phyloP scores from a whole-genome alignment of 2,329 filamentous ascomycete genomes.

The Lasiodiplodia gonubiensis region DNA sequence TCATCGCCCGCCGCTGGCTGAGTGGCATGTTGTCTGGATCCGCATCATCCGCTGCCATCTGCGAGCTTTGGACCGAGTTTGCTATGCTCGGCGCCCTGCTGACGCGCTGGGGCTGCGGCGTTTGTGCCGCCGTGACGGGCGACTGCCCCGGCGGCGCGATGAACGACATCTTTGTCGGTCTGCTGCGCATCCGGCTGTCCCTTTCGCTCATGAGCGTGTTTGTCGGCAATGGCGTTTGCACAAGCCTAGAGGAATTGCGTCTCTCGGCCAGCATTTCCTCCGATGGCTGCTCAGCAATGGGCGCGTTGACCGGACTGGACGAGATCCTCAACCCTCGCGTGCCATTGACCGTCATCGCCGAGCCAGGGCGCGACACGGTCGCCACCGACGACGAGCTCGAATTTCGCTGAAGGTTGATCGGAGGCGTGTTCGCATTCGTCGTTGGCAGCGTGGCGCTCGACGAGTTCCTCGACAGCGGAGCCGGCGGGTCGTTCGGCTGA shows the following conservation, averaged over 20 bases:
- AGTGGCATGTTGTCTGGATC: conserved; percentile 73
- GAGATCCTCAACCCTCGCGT: conserved; percentile 19
- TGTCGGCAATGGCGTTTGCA: conserved; percentile 1
- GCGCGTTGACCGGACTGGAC: conserved; percentile 14
- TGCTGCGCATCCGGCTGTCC: conserved; percentile 23
- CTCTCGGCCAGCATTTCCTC: conserved; percentile 5
- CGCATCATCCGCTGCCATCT: conserved; percentile 55
- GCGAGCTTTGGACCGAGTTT: conserved; percentile 30
- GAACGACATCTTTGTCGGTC: conserved; percentile 21
- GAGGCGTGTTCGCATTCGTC: not conserved
- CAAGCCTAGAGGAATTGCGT: not conserved
- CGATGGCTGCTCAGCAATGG: conserved; percentile 14
- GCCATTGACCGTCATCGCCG: not conserved
- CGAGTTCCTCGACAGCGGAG: conserved; percentile 12
- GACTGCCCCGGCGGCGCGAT: conserved; percentile 4
- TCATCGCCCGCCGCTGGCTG: conserved; percentile 10
- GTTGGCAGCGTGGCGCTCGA: conserved; percentile 5
- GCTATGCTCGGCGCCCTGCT: conserved; percentile 15
- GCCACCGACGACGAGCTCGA: conserved; percentile 11
- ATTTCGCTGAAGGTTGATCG: conserved; percentile 15
- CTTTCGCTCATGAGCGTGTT: conserved; percentile 24
- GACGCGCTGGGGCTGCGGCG: not conserved
- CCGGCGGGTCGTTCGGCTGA: not conserved
- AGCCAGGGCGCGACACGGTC: conserved; percentile 8
- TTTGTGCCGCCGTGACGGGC: not conserved